Evolutionary conservation across 2,329 filamentous ascomycete species (phyloP).

Genomic region (Penicillium paneum): DNA sequence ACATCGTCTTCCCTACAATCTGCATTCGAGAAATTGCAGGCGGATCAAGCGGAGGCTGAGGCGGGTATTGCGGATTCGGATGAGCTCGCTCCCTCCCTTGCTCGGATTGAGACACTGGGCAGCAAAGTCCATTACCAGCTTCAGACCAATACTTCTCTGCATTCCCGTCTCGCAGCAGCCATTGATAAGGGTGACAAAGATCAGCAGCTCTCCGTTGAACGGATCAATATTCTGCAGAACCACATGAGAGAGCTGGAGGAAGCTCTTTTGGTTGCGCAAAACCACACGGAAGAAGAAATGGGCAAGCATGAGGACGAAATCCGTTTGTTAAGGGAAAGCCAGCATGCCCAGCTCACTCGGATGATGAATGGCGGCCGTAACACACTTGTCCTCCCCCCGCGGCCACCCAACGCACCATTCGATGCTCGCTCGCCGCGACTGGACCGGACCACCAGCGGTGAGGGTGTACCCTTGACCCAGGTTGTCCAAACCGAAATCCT

Average conservation of each 20-base stretch:
- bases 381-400: slow-evolving; percentile 51
- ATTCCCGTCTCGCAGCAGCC: slow-evolving; percentile 71
- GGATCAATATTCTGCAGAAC: slow-evolving; percentile 79
- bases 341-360: slow-evolving; percentile 73
- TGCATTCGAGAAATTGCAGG: slow-evolving; percentile 72
- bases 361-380: slow-evolving; percentile 56
- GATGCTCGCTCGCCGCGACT: slow-evolving; percentile 58
- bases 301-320: slow-evolving; percentile 84
- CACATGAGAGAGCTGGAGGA: slow-evolving; percentile 81
- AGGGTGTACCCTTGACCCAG: slow-evolving; percentile 60
- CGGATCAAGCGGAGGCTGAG: slow-evolving; percentile 61
- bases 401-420: slow-evolving; percentile 61
- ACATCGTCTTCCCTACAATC: slow-evolving; percentile 69
- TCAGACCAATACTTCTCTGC: slow-evolving; percentile 70
- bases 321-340: slow-evolving; percentile 68
- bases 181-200: slow-evolving; percentile 80
- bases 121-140: slow-evolving; percentile 77
- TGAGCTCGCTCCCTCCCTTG: slow-evolving; percentile 69
- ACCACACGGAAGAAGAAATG: slow-evolving; percentile 80
- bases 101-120: slow-evolving; percentile 75
- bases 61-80: slow-evolving; percentile 69
- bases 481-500: slow-evolving; percentile 71
- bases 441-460: slow-evolving; percentile 60
- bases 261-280: slow-evolving; percentile 75
- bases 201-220: slow-evolving; percentile 72